phyloP scores from a whole-genome alignment of 768 basidiomycete genomes.

The Hortiboletus flavorubellus region DNA sequence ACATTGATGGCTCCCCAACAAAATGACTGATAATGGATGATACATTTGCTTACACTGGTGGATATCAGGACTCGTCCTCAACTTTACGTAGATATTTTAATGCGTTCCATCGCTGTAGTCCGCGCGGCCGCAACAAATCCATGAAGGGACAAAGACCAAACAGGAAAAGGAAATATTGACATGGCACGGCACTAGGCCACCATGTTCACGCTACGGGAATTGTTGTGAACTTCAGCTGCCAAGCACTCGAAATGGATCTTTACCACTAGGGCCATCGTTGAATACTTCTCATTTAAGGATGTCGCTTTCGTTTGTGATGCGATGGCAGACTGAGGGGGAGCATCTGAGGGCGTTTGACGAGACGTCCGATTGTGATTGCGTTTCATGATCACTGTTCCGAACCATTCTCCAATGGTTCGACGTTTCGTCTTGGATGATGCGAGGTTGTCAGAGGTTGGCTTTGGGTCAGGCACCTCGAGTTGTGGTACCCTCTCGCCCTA shows the following conservation, averaged over 20 bases:
- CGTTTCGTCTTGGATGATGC: background rate
- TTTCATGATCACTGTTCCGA: background rate
- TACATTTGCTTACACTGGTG: no score
- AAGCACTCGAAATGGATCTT: background rate
- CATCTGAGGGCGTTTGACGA: background rate
- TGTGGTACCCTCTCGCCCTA: constrained; percentile 40
- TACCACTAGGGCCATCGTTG: background rate
- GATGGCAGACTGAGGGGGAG: background rate
- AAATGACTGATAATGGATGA: no score
- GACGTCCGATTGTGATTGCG: no score
- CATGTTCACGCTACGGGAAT: background rate
- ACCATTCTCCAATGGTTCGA: background rate
- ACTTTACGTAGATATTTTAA: no score
- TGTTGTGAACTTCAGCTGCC: background rate
- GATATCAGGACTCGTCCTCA: no score
- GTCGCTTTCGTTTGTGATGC: background rate
- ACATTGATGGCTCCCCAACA: no score
- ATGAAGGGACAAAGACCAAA: background rate
- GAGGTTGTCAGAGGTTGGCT: background rate
- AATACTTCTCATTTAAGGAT: background rate
- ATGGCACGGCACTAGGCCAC: background rate
- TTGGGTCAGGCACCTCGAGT: background rate
- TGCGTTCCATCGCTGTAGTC: no score
- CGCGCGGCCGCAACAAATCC: no score
- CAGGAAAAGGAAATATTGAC: background rate